Conservation (phyloP, 352 stramenopile species). For the Lagenidium giganteum region DNA sequence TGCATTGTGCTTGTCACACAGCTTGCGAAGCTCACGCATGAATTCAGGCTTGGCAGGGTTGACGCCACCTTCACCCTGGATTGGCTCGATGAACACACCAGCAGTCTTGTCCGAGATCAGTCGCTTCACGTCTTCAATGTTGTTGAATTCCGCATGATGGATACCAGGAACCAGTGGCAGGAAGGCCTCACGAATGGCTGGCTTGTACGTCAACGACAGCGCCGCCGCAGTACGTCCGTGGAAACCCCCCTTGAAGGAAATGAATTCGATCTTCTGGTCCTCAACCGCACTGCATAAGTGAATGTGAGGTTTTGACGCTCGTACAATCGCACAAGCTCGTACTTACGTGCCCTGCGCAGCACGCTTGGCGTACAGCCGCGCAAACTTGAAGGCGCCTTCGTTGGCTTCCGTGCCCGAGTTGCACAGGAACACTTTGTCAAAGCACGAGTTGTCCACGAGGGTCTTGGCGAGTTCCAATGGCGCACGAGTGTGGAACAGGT, state of each 20-base stretch:
- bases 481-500: constrained; percentile 96
- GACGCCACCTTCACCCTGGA: constrained; percentile 94
- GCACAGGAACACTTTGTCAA: constrained; percentile 98
- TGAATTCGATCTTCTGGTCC: constrained; percentile 78
- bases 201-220: constrained; percentile 85
- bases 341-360: constrained; percentile 66
- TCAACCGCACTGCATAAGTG: constrained; percentile 64
- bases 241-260: constrained; percentile 86
- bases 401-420: constrained; percentile 94
- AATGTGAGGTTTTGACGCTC: too few species aligned
- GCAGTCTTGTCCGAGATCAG: constrained; percentile 71
- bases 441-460: constrained; percentile 94
- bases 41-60: constrained; percentile 89
- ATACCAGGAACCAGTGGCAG: constrained; percentile 74
- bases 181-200: constrained; percentile 81
- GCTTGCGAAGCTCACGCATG: constrained; percentile 81
- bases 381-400: constrained; percentile 86
- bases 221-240: constrained; percentile 75
- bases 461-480: constrained; percentile 92
- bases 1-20: constrained; percentile 93
- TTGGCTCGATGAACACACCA: constrained; percentile 77
- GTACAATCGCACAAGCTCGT: too few species aligned
- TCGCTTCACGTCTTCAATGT: constrained; percentile 76
- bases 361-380: constrained; percentile 68
- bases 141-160: constrained; percentile 74